These are phyloP conservation scores for Ceratocystis huliohia DNA, from an alignment of 2,329 filamentous ascomycete species.

Conservation along the genomic window DNA sequence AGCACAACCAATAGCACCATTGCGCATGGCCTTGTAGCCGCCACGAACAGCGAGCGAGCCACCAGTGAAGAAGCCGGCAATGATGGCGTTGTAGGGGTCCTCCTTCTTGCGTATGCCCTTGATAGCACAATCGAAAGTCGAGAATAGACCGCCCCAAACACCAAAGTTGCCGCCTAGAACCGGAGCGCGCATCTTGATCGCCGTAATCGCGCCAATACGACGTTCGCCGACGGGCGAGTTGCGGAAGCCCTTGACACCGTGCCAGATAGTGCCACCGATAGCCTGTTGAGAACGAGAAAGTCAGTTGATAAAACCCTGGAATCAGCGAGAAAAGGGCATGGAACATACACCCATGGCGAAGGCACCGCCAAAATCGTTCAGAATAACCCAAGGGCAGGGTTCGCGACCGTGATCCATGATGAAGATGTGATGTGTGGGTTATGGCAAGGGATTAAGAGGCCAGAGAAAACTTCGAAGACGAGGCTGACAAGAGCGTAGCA, in stretches of 20 bases:
- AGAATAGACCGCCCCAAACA: constrained; percentile 93
- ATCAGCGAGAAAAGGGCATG: background rate
- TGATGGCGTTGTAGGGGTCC: constrained; percentile 95
- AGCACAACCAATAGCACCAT: constrained; percentile 91
- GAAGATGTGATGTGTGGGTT: constrained; percentile 8
- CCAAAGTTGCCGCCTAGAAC: constrained; percentile 97
- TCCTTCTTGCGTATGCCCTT: constrained; percentile 94
- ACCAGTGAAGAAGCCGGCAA: constrained; percentile 92
- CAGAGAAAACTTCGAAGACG: background rate
- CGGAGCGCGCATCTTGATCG: constrained; percentile 92
- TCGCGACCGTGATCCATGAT: constrained; percentile 90
- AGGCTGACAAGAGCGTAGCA: constrained; percentile 1
- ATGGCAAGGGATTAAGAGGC: background rate
- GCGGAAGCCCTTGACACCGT: constrained; percentile 88
- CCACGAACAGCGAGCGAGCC: constrained; percentile 84
- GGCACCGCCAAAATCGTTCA: constrained; percentile 95
- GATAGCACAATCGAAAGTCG: constrained; percentile 89
- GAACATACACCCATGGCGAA: constrained; percentile 83
- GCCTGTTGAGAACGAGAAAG: constrained; percentile 35
- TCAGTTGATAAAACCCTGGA: constrained; percentile 23
- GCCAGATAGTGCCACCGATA: constrained; percentile 78
- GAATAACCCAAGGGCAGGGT: constrained; percentile 89
- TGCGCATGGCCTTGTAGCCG: constrained; percentile 80
- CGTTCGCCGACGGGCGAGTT: constrained; percentile 87
- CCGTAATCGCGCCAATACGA: constrained; percentile 88